Evolutionary conservation across 108 stramenopile genomes (phyloP).

Genomic region (Nitzschia sp.): DNA sequence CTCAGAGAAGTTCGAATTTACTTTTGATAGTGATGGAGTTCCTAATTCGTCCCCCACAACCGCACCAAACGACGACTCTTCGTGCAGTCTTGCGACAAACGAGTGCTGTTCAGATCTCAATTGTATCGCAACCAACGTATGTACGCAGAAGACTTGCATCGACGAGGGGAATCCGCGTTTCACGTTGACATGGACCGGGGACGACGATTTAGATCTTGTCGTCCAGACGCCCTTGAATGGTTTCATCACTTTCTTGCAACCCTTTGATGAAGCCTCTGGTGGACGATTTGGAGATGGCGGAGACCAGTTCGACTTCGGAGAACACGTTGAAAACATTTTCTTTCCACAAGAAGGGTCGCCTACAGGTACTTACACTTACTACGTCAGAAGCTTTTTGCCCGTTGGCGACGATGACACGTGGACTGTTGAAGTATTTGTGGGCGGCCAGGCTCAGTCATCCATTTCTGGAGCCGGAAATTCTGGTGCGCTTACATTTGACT

Average conservation of each 20-base stretch:
- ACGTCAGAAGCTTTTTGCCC: constrained; percentile 23
- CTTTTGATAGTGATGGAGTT: neutral
- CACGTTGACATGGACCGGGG: constrained; percentile 37
- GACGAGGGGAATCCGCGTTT: constrained; percentile 31
- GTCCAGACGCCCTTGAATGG: constrained; percentile 23
- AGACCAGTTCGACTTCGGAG: constrained; percentile 23
- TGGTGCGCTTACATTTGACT: constrained; percentile 13
- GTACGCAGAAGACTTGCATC: constrained; percentile 34
- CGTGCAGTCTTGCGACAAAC: neutral
- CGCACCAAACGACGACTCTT: neutral
- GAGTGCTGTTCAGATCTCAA: constrained; percentile 29
- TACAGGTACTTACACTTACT: constrained; percentile 30
- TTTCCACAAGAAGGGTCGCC: constrained; percentile 24
- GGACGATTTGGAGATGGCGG: constrained; percentile 23
- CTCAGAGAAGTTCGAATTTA: constrained; percentile 11
- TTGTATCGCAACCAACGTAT: constrained; percentile 19
- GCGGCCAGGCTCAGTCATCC: constrained; percentile 11
- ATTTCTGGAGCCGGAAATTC: constrained; percentile 22
- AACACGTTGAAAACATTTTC: constrained; percentile 30
- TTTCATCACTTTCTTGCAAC: neutral
- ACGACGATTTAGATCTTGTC: constrained; percentile 29
- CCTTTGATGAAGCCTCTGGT: constrained; percentile 27
- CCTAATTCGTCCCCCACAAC: neutral
- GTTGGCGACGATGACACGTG: constrained; percentile 24
- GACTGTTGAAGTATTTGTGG: constrained; percentile 28